These are phyloP conservation scores for Aureobasidium sp. DNA, from an alignment of 2,329 filamentous ascomycete species.

Conservation along the genomic window DNA sequence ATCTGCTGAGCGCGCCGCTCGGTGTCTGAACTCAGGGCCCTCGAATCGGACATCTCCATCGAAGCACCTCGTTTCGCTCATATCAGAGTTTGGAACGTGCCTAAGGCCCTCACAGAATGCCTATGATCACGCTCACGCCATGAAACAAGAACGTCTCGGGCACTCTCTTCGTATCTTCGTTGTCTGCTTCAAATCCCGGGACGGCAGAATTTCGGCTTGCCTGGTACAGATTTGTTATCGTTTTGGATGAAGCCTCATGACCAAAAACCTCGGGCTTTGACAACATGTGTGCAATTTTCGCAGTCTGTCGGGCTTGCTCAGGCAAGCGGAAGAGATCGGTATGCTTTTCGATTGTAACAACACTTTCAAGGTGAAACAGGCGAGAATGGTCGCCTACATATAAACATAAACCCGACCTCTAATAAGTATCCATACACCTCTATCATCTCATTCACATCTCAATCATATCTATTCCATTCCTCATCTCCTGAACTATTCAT, in stretches of 20 bases:
- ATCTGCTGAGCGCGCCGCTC: not conserved
- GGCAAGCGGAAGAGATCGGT: not conserved
- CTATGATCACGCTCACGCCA: not conserved
- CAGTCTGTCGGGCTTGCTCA: not conserved
- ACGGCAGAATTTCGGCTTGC: slow-evolving; percentile 2
- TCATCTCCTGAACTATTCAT: not conserved
- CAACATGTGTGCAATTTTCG: not conserved
- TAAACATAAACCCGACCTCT: not conserved
- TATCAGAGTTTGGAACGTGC: not conserved
- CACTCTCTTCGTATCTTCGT: no score
- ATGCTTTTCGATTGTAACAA: not conserved
- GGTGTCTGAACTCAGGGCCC: not conserved
- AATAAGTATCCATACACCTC: not conserved
- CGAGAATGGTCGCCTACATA: not conserved
- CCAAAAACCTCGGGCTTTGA: not conserved
- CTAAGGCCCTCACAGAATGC: not conserved
- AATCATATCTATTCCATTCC: not conserved
- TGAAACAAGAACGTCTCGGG: not conserved
- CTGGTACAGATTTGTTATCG: no score
- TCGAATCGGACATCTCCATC: not conserved
- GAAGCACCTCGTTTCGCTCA: no score
- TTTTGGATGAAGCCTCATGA: not conserved
- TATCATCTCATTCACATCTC: not conserved
- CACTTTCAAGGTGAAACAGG: not conserved
- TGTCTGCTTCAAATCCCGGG: not conserved